Base-by-base conservation (phyloP, 148 eudicot genomes). In the Rhododendron griersonianum region DNA sequence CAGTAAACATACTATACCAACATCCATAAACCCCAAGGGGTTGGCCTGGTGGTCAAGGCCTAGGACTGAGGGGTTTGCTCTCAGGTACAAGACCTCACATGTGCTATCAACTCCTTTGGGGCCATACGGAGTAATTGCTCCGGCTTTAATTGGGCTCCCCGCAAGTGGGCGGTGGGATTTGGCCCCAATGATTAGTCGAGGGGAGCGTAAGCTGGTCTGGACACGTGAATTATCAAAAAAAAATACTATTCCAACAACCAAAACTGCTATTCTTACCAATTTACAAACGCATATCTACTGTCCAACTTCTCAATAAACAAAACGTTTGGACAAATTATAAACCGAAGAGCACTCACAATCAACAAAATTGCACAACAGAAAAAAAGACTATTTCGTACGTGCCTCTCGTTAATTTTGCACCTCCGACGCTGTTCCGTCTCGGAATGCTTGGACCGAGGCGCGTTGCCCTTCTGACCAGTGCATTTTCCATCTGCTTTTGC, bases 351-450 rank as follows among this genome's bases (percentile, higher is more conserved):
- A 80, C 13, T 18, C 13, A 67, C 16, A 37, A 13, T 63, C 1
- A 16, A 28, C 51, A 69, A 71, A 86, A 19, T 25, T 51, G 2
- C 35, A 57, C 44, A 23, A 57, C 39, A 85, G 39, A 21, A 80
- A 67, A 18, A 33, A 82, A 82, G 41, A 83, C 30, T 15, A 7
- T 55, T n/a, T 39, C 14, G n/a, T 45, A 77, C 87, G 85, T 61
- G 87, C 99, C 99, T 96, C 84, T 96, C 98, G 63, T 96, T 96
- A 77, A 96, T 96, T 88, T 95, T 96, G 91, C 95, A 93, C 81
- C 99, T 89, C 30, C 99, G 89, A 48, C 98, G 98, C 87, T 96
- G 99, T 89, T 96, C 99, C 37, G 98, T 95, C 91, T 95, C 99
- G 3, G 99, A 96, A 89, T 96, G 99, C 88, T 96, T 96, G 1